Evolutionary conservation across 257 asterid species (phyloP).

Genomic region (Solanum pimpinellifolium): DNA sequence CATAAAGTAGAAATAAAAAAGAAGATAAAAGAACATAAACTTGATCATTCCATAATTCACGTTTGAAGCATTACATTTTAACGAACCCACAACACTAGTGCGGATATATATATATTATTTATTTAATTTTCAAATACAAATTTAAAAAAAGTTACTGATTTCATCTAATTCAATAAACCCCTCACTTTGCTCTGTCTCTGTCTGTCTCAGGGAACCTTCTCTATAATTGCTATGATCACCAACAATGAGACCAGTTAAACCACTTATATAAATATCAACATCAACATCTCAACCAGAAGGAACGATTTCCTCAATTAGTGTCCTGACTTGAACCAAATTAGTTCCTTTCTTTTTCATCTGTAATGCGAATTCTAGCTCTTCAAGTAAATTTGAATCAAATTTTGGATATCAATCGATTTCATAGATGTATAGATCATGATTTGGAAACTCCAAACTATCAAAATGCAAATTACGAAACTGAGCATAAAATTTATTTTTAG

Average conservation of each 20-base stretch:
- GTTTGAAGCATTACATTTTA: too few species aligned
- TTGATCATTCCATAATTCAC: too few species aligned
- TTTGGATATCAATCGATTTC: slow-evolving; percentile 4
- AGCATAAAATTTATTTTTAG: not conserved
- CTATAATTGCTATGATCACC: not conserved
- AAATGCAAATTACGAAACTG: not conserved
- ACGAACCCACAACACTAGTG: too few species aligned
- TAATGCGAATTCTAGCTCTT: not conserved
- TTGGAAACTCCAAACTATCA: not conserved
- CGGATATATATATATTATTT: too few species aligned
- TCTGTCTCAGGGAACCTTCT: not conserved
- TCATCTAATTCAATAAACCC: not conserved
- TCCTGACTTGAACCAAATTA: not conserved
- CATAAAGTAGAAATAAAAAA: not conserved
- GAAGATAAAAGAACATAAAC: too few species aligned
- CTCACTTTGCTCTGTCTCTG: not conserved
- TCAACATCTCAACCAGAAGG: not conserved
- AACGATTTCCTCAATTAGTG: slow-evolving; percentile 1
- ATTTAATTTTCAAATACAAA: too few species aligned
- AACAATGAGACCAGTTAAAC: not conserved
- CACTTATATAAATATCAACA: not conserved
- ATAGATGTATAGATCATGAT: slow-evolving; percentile 2
- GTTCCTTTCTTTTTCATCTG: not conserved
- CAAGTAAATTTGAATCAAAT: not conserved
- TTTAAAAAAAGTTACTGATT: too few species aligned